These are phyloP conservation scores for Taxawa tesnikishii DNA, from an alignment of 2,329 filamentous ascomycete genomes.

Conservation along the genomic window DNA sequence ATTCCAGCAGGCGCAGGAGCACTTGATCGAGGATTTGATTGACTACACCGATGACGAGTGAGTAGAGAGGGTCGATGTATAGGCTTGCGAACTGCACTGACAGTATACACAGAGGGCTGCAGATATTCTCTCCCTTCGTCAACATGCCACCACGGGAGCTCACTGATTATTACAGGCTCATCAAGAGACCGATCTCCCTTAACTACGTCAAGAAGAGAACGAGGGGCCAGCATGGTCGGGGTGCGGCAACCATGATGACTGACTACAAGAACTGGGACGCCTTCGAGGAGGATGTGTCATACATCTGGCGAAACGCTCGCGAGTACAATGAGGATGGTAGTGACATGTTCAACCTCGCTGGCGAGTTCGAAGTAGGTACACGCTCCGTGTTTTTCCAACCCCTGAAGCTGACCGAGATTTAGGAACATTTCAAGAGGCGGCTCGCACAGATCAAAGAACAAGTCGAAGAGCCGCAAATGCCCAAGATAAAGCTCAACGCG, in stretches of 20 bases:
- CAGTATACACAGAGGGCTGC: slow-evolving; percentile 39
- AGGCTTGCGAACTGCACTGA: slow-evolving; percentile 4
- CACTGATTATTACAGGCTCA: slow-evolving; percentile 78
- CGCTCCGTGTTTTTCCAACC: too few relatives aligned
- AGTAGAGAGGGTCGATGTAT: slow-evolving; percentile 15
- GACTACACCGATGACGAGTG: slow-evolving; percentile 54
- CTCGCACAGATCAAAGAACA: slow-evolving; percentile 59
- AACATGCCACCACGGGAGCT: slow-evolving; percentile 63
- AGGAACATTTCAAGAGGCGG: slow-evolving; percentile 58
- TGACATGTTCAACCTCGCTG: slow-evolving; percentile 65
- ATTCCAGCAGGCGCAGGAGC: slow-evolving; percentile 79
- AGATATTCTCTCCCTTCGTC: slow-evolving; percentile 63
- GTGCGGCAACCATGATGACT: slow-evolving; percentile 45
- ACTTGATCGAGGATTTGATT: slow-evolving; percentile 65
- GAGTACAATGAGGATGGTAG: slow-evolving; percentile 89
- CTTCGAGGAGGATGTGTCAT: slow-evolving; percentile 66
- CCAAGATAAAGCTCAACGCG: slow-evolving; percentile 73
- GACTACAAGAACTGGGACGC: slow-evolving; percentile 73
- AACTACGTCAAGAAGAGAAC: slow-evolving; percentile 66
- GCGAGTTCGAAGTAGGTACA: slow-evolving; percentile 65
- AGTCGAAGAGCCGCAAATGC: slow-evolving; percentile 59
- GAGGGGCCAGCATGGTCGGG: slow-evolving; percentile 58
- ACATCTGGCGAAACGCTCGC: slow-evolving; percentile 79
- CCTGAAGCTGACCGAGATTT: slow-evolving; percentile 6
- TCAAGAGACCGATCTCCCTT: slow-evolving; percentile 68